Evolutionary conservation across 129 eudicot species (phyloP).

Genomic region (Helianthus tuberosus): DNA sequence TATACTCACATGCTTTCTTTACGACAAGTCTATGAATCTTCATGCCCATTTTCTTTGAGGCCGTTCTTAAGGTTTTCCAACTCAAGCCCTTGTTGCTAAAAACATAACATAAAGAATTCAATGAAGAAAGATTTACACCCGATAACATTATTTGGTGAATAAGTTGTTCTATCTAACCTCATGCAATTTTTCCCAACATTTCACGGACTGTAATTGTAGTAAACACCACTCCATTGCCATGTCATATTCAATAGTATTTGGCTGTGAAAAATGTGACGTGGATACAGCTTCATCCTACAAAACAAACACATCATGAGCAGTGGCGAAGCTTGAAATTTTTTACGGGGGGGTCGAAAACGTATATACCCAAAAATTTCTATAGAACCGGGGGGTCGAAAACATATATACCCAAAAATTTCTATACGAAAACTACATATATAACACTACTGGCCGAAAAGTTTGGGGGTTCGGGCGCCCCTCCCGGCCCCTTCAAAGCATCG

Average conservation of each 20-base stretch:
- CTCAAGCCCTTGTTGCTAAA: constrained; percentile 55
- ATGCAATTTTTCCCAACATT: constrained; percentile 52
- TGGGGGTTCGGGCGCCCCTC: no score
- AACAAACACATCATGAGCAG: constrained; percentile 16
- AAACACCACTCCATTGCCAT: constrained; percentile 88
- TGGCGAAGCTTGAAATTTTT: no score
- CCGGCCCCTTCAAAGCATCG: no score
- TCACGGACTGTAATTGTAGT: constrained; percentile 53
- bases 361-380: no score
- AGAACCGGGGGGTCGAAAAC: no score
- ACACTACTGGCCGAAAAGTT: no score
- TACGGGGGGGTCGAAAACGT: no score
- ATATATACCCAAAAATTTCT: no score
- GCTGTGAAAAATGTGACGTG: constrained; percentile 87
- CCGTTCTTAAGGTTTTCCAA: constrained; percentile 37
- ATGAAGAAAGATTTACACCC: neutral
- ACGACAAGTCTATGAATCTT: constrained; percentile 16
- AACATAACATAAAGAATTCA: neutral
- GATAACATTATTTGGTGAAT: neutral
- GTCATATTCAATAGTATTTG: constrained; percentile 84
- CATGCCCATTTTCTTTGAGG: constrained; percentile 43
- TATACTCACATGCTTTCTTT: neutral
- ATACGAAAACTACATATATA: no score
- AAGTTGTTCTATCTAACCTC: constrained; percentile 51
- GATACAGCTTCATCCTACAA: constrained; percentile 77